Conservation (phyloP, 345 rosid species). For the Aquilaria yunnanensis region DNA sequence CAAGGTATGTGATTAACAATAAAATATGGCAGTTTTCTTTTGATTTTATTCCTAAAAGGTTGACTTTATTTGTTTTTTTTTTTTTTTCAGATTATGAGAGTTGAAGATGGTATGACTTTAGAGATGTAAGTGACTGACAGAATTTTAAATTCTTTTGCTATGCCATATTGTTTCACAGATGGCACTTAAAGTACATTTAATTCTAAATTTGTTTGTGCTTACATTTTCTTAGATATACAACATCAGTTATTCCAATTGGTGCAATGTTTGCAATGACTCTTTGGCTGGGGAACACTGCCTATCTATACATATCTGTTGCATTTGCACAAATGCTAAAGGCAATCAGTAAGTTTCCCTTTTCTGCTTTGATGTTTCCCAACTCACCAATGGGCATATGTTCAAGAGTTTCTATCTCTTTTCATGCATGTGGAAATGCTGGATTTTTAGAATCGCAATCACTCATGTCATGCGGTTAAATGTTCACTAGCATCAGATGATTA, state of each 20-base stretch:
- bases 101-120: conserved; percentile 92
- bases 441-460: too few species aligned
- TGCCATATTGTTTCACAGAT: background rate
- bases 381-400: too few species aligned
- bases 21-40: conserved; percentile 9
- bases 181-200: too few species aligned
- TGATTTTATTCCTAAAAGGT: background rate
- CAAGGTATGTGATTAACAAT: conserved; percentile 43
- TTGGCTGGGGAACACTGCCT: conserved; percentile 98
- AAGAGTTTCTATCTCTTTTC: too few species aligned
- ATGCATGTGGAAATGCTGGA: too few species aligned
- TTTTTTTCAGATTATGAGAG: conserved; percentile 55
- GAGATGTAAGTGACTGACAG: conserved; percentile 65
- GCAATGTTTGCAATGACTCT: conserved; percentile 98
- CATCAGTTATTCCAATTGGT: conserved; percentile 92
- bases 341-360: conserved; percentile 49
- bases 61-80: conserved; percentile 7
- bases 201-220: conserved; percentile 13
- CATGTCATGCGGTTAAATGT: too few species aligned
- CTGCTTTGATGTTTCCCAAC: too few species aligned
- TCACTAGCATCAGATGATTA: too few species aligned
- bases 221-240: conserved; percentile 49
- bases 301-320: conserved; percentile 90
- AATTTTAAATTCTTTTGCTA: conserved; percentile 1
- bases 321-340: conserved; percentile 99